Base-by-base conservation (phyloP, 768 basidiomycete species). In the Crucibulum laeve region DNA sequence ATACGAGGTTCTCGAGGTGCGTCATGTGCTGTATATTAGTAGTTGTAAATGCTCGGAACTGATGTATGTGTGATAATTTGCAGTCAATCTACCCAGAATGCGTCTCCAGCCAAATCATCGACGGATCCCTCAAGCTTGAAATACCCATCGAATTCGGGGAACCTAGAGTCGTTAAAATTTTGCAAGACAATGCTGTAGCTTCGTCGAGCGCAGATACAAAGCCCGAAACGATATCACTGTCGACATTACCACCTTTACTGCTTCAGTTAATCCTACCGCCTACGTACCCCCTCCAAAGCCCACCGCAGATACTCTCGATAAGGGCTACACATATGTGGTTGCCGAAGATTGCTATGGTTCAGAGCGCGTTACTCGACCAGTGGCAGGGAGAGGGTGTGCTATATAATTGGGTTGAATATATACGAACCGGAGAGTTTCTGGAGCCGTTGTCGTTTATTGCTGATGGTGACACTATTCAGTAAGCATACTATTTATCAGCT, bases 81-180 rank as follows among this genome's bases (percentile, higher is more conserved):
- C 28, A 89, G 87, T 80, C 87, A n/a, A 89, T 89, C 35, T 85
- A 82, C 57, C 87, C 87, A 26, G 83, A 87, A 55, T 87, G 69
- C 55, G 50, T 84, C 28, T 74, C 77, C 4, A 73, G 64, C 43
- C 57, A 65, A 37, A 60, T 59, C 18, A 52, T 58, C 23, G 59
- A 68, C 40, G 68, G 67, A 1, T 50, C 56, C 3, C 46, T 84
- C 33, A 80, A 73, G 53, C 74, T 84, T 17, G 78, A 87, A 50
- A 67, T 89, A 38, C 80, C 85, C 6, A 62, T 91, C 28, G 79
- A 88, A 48, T 70, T 88, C 26, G 68, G 60, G 13, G 53, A 58
- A 7, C 59, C 76, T 14, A 67, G 58, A n/a, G 56, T 51, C 7
- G 56, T 84, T 18, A 38, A 55, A 33, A 56, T 82, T 28, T 18